Evolutionary conservation across 1,284 basidiomycete genomes (phyloP), one percentile per base, ranked within the genome.

Genomic region (Ceratobasidium sp.): DNA sequence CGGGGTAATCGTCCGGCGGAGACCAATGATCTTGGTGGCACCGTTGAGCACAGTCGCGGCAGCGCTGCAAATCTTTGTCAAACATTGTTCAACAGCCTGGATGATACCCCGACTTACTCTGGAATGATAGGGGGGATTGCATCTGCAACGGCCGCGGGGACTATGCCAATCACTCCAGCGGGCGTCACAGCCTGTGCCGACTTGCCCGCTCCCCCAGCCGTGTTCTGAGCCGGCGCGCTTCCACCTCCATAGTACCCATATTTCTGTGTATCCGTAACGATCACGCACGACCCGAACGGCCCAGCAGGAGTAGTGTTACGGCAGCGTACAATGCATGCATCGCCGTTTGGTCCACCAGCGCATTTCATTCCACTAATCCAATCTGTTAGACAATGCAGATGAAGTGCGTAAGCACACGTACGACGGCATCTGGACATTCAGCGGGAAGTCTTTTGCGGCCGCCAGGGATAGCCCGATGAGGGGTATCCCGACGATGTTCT

Each of bases 401-500:
- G 37, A 32, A 22, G 62, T 57, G 3, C 13, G 8, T 49, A 6
- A 32, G 17, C 17, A 25, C 46, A 79, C 71, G 15, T 67, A 74
- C 80, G 79, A 80, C 17, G 80, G 80, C 34, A 77, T 76, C 59
- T 79, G 62, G 22, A 70, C 77, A 9, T 77, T 77, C 44, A 81
- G 78, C 1, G 77, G 64, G 76, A 82, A 81, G 78, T 81, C 79
- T 46, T 76, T 78, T 15, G 81, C 81, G 22, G 67, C 78, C 22
- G 81, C 80, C 8, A 67, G 40, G 17, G 79, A 81, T 65, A 81
- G 76, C 13, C 77, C 76, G 22, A 65, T 29, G 29, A 68, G 61
- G 29, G 79, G 32, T 49, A 64, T 64, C 3, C 81, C 81, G 17
- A 80, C 79, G 32, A 82, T 80, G 57, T 82, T 79, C 65, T 77